A percentile compares a stretch with the other conserved stretches of the same genome.
Conservation (phyloP, 495 filamentous ascomycete genomes). For the Penicillium riverlandense region DNA sequence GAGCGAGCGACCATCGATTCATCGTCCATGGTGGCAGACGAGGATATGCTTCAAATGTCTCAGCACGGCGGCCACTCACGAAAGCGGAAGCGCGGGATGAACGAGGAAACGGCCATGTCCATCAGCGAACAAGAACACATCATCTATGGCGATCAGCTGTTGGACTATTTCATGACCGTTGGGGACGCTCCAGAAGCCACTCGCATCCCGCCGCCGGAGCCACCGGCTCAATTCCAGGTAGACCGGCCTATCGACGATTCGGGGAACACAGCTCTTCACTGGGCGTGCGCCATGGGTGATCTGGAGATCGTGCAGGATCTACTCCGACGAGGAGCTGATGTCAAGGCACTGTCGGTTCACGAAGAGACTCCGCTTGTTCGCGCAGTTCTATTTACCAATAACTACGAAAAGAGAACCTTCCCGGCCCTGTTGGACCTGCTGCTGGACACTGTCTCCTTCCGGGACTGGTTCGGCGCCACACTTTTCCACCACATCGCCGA, state of each 20-base stretch:
- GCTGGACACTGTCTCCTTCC: conserved; percentile 61
- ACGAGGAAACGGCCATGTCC: conserved; percentile 53
- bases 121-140: conserved; percentile 72
- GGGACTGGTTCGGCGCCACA: conserved; percentile 71
- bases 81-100: conserved; percentile 65
- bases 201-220: conserved; percentile 57
- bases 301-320: conserved; percentile 82
- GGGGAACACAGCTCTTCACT: conserved; percentile 84
- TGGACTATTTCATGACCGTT: conserved; percentile 90
- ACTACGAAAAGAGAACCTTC: conserved; percentile 84
- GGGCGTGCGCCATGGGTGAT: conserved; percentile 98
- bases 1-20: conserved; percentile 75
- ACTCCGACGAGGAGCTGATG: conserved; percentile 63
- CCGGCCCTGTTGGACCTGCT: conserved; percentile 72
- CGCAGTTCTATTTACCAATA: conserved; percentile 93
- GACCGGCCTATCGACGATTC: conserved; percentile 86
- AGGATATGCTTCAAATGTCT: conserved; percentile 61
- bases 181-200: conserved; percentile 57
- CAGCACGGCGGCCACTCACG: conserved; percentile 61
- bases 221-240: conserved; percentile 75
- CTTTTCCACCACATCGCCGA: conserved; percentile 89
- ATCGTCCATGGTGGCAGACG: conserved; percentile 74
- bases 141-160: conserved; percentile 82
- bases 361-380: conserved; percentile 93
- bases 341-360: conserved; percentile 58